These are phyloP conservation scores for Arthroderma sp. DNA, from an alignment of 2,329 filamentous ascomycete species.

Conservation along the genomic window DNA sequence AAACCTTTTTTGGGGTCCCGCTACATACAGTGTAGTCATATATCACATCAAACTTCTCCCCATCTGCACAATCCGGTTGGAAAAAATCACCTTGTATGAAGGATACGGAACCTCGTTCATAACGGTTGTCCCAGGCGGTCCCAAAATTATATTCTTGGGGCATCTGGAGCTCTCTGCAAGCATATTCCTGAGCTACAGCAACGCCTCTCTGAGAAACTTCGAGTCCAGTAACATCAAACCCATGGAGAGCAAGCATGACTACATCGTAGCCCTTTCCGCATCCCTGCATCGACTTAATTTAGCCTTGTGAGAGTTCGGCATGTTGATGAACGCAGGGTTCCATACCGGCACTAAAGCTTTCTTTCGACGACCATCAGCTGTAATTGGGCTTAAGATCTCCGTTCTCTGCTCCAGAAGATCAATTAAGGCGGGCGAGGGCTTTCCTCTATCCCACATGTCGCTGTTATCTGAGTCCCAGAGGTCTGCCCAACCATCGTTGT, in stretches of 20 bases:
- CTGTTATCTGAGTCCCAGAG: slow-evolving; percentile 17
- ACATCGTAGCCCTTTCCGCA: slow-evolving; percentile 24
- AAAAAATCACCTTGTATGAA: too few species aligned
- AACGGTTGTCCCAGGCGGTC: too few species aligned
- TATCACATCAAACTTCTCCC: slow-evolving; percentile 42
- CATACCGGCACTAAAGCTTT: slow-evolving; percentile 20
- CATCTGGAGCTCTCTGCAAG: neutral
- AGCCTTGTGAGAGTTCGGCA: too few species aligned
- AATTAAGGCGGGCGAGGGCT: slow-evolving; percentile 18
- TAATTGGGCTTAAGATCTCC: slow-evolving; percentile 12
- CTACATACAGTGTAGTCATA: slow-evolving; percentile 48
- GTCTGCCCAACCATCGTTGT: slow-evolving; percentile 11
- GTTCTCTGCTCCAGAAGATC: slow-evolving; percentile 16
- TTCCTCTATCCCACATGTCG: slow-evolving; percentile 20
- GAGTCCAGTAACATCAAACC: slow-evolving; percentile 19
- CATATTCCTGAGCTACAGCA: slow-evolving; percentile 13
- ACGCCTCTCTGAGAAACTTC: slow-evolving; percentile 19
- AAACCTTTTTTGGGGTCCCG: neutral
- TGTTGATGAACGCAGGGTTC: neutral
- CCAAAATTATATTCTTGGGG: too few species aligned
- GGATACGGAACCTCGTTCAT: too few species aligned
- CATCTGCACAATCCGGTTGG: too few species aligned
- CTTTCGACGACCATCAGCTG: slow-evolving; percentile 12
- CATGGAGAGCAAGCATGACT: slow-evolving; percentile 20
- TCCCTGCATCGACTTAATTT: slow-evolving; percentile 11